Percentiles rank a stretch among this genome's conserved stretches.
phyloP scores from a whole-genome alignment of 768 basidiomycete genomes.

The Auricularia cornea region DNA sequence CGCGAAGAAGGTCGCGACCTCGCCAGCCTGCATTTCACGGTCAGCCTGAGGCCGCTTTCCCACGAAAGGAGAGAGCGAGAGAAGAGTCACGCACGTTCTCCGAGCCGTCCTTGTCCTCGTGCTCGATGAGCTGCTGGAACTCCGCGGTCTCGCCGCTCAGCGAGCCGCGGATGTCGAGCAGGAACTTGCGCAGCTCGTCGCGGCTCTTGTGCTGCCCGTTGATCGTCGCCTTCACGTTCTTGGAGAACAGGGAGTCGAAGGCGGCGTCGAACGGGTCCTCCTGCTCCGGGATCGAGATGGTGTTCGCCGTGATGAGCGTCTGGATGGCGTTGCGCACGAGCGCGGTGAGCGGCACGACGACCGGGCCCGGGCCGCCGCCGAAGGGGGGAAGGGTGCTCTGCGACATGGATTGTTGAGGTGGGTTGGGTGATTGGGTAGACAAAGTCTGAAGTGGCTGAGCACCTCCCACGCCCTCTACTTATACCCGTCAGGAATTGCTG shows the following conservation, averaged over 20 bases:
- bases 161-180: background rate
- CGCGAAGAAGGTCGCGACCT: background rate
- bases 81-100: background rate
- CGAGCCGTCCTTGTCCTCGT: background rate
- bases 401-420: background rate
- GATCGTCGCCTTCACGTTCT: constrained; percentile 28
- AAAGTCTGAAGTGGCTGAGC: background rate
- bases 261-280: constrained; percentile 22
- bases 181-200: constrained; percentile 13
- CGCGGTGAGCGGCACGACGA: background rate
- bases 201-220: constrained; percentile 34
- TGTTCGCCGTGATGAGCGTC: background rate
- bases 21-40: background rate
- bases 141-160: background rate
- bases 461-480: too few species aligned
- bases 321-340: background rate
- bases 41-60: too few species aligned
- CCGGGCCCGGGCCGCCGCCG: background rate
- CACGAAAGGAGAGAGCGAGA: too few species aligned
- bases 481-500: too few species aligned
- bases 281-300: background rate
- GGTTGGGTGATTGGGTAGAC: background rate
- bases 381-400: background rate
- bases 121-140: background rate
- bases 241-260: constrained; percentile 35